Evolutionary conservation across 306 rosid species (phyloP).

Genomic region (Citrullus amarus): DNA sequence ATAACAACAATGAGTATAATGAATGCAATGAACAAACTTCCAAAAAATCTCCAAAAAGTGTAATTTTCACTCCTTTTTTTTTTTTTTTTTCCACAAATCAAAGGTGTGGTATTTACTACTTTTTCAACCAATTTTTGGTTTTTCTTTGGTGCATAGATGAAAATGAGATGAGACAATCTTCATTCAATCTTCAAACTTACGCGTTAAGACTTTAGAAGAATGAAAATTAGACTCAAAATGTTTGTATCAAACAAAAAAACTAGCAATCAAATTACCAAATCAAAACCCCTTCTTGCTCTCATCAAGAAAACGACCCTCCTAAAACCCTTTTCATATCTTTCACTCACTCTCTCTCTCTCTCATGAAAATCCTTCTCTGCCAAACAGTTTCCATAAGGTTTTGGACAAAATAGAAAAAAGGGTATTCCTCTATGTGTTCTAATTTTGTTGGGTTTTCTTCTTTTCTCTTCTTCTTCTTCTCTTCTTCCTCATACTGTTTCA

Average conservation of each 20-base stretch:
- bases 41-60: neutral
- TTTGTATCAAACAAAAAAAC: neutral
- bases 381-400: neutral
- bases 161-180: neutral
- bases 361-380: neutral
- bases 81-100: neutral
- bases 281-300: neutral
- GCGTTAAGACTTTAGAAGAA: constrained; percentile 1
- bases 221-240: neutral
- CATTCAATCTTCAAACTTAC: constrained; percentile 2
- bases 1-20: neutral
- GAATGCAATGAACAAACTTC: neutral
- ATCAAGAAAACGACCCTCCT: neutral
- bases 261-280: neutral
- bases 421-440: neutral
- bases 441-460: neutral
- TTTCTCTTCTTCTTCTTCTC: neutral
- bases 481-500: neutral
- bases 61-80: neutral
- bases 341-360: neutral
- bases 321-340: neutral
- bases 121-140: neutral
- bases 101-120: neutral
- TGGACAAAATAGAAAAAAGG: neutral
- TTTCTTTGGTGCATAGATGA: neutral